Evolutionary conservation across 75 land plant genomes (phyloP).

Genomic region (Cryptomeria japonica): DNA sequence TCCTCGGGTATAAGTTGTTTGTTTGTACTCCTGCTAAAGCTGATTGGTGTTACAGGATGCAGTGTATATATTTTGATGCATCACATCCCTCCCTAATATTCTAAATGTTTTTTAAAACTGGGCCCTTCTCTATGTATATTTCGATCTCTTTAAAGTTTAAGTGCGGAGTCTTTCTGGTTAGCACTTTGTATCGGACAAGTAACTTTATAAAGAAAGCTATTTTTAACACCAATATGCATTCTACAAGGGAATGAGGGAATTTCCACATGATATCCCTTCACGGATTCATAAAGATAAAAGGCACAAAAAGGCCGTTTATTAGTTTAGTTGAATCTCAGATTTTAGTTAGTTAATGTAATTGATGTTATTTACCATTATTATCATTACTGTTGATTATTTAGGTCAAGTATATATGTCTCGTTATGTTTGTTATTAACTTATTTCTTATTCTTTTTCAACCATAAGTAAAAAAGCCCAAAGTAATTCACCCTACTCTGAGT

Average conservation of each 20-base stretch:
- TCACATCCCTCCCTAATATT: neutral
- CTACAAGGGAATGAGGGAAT: neutral
- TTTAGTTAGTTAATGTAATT: neutral
- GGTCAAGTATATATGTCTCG: too few relatives aligned
- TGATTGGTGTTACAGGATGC: neutral
- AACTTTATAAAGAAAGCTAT: neutral
- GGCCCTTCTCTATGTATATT: neutral
- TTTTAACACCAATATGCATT: neutral
- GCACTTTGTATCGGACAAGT: neutral
- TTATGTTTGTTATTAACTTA: neutral
- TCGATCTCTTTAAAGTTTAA: too few relatives aligned
- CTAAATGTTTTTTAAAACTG: neutral
- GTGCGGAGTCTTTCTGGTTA: neutral
- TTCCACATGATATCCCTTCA: neutral
- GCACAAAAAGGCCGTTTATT: neutral
- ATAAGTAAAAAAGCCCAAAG: neutral
- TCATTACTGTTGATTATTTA: neutral
- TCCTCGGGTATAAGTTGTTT: neutral
- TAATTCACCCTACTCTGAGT: neutral
- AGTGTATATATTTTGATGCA: neutral
- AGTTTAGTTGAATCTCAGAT: neutral
- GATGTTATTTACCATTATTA: neutral
- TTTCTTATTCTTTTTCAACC: neutral
- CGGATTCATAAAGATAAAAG: neutral
- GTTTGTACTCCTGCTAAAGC: neutral